Evolutionary conservation across 2,329 filamentous ascomycete species (phyloP).

Genomic region (Elsinoe arachidis): DNA sequence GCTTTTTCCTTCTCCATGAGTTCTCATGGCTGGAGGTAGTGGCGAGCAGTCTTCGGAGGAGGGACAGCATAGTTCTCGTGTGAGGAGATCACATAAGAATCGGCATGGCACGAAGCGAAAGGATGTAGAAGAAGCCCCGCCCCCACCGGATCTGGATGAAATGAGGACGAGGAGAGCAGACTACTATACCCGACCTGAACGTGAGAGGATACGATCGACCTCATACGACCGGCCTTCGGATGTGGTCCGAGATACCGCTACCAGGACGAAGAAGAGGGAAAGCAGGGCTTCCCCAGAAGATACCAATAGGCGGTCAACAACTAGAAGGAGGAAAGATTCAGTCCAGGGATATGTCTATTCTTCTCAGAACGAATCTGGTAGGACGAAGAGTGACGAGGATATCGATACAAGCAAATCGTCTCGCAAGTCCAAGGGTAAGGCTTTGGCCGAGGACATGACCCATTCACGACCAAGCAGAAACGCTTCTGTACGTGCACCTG

Average conservation of each 20-base stretch:
- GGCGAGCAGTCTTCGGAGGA: background rate
- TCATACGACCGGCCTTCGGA: background rate
- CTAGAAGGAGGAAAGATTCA: conserved; percentile 15
- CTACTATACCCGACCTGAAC: background rate
- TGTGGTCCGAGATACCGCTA: background rate
- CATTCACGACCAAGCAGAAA: background rate
- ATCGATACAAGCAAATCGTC: background rate
- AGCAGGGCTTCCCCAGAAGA: conserved; percentile 17
- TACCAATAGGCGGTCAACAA: conserved; percentile 21
- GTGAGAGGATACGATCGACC: background rate
- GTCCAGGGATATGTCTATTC: conserved; percentile 14
- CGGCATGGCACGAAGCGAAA: background rate
- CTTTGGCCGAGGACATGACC: background rate
- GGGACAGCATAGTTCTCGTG: background rate
- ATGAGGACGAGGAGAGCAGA: conserved; percentile 3
- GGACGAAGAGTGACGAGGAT: background rate
- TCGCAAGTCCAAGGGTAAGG: background rate
- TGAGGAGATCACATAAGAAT: background rate
- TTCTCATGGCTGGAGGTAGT: background rate
- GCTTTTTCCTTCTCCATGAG: background rate
- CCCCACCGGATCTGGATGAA: background rate
- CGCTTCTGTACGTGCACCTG: background rate
- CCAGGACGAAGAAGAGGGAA: background rate
- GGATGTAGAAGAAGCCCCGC: background rate
- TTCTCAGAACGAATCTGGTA: background rate